Evolutionary conservation across 441 rosid species (phyloP), one percentile per base, ranked within the genome.

Genomic region (Sinapis alba): DNA sequence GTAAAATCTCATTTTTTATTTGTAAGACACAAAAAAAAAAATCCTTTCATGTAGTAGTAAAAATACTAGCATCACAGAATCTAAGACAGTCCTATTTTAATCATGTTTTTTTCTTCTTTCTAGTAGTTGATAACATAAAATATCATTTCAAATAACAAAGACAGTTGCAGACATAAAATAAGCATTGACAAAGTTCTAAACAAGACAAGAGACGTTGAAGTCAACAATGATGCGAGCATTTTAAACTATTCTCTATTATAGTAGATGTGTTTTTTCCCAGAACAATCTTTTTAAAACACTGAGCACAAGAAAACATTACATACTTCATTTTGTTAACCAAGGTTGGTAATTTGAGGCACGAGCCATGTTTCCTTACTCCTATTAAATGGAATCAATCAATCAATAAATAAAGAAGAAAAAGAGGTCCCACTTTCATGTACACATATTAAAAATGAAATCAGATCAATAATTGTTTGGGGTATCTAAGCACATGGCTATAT

Each of bases 401-500:
- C 45, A 77, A 47, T 41, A 43, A 28, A 38, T 9, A 24, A 77
- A 56, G 13, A 64, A 27, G 57, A 57, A 2, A 11, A 23, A n/a
- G 34, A 77, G 76, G 56, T 18, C 68, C 68, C 76, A 58, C 57
- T 63, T 60, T 59, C 71, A 13, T 26, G 11, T 20, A 19, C n/a
- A 9, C 8, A 47, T 9, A 12, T 6, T 12, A 19, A 43, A 47
- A 23, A 62, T 53, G 16, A 63, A 69, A 41, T 53, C 16, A 36
- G 36, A 69, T 0, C 53, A 45, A 45, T 45, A 45, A 45, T 45
- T 0, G 7, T n/a, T 5, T 63, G 24, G 15, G 80, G 79, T 57
- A 65, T 51, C 56, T 8, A 59, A 43, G 65, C 80, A 72, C 77
- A 78, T 78, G 80, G 73, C 24, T 30, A 41, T 65, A 30, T 34